phyloP scores from a whole-genome alignment of 768 basidiomycete species.

The Peribolospora baueri region DNA sequence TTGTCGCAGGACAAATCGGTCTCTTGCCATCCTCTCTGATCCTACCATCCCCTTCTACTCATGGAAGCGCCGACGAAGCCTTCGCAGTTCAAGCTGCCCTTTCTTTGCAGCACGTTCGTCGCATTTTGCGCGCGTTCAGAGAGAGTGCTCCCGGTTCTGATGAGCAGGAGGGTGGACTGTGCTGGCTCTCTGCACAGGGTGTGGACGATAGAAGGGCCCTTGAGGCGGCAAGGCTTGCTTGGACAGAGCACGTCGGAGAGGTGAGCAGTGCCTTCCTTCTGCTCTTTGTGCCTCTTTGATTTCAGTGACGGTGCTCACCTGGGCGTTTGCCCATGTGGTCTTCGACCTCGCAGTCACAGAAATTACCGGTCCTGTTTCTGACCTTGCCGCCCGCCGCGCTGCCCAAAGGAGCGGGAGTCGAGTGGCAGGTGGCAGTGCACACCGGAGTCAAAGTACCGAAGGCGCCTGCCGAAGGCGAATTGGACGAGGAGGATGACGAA shows the following conservation, averaged over 20 bases:
- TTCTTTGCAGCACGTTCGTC: slow-evolving; percentile 50
- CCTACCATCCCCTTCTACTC: slow-evolving; percentile 31
- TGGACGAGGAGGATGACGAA: not conserved
- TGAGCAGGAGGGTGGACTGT: slow-evolving; percentile 4
- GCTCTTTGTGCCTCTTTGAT: not conserved
- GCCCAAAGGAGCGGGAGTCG: slow-evolving; percentile 20
- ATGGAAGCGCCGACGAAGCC: slow-evolving; percentile 15
- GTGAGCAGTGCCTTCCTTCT: slow-evolving; percentile 1
- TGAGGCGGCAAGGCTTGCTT: slow-evolving; percentile 10
- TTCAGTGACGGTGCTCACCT: not conserved
- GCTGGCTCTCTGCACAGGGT: not conserved
- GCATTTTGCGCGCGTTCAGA: slow-evolving; percentile 38
- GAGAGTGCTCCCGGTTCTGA: slow-evolving; percentile 26
- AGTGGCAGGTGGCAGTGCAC: slow-evolving; percentile 22
- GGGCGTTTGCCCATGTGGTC: not conserved
- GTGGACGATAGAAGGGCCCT: slow-evolving; percentile 4
- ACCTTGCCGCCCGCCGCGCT: slow-evolving; percentile 18
- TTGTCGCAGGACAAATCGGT: slow-evolving; percentile 86
- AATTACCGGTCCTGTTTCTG: slow-evolving; percentile 7
- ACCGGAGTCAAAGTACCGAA: slow-evolving; percentile 11
- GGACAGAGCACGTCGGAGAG: slow-evolving; percentile 11
- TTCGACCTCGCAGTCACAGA: not conserved
- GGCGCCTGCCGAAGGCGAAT: not conserved
- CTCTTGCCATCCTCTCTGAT: slow-evolving; percentile 48
- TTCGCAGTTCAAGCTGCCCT: slow-evolving; percentile 45